Percentiles rank a stretch among this genome's conserved stretches.
Conservation (phyloP, 371 early-diverging fungal species). For the Mortierella sp. region DNA sequence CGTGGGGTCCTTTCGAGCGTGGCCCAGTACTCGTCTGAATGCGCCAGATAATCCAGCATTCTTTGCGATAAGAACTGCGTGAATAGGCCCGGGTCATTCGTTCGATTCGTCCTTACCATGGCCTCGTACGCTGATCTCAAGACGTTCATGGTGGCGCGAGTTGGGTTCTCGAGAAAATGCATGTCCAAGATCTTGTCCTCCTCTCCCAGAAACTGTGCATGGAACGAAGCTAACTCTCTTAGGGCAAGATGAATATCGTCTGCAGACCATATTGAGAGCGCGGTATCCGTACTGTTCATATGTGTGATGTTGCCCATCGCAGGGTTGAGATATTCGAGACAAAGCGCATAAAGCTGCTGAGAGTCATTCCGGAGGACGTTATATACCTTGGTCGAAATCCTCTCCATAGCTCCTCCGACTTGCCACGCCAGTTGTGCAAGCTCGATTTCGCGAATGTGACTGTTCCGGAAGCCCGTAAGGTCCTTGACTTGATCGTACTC, state of each 20-base stretch:
- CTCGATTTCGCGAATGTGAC: conserved; percentile 53
- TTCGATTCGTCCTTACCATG: conserved; percentile 38
- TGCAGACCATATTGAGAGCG: conserved; percentile 28
- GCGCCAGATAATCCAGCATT: conserved; percentile 31
- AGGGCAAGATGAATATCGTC: conserved; percentile 40
- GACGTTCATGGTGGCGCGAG: conserved; percentile 33
- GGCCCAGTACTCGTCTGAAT: conserved; percentile 47
- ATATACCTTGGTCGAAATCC: conserved; percentile 54
- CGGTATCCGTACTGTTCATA: conserved; percentile 46
- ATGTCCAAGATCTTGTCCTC: conserved; percentile 25
- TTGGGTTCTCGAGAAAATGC: conserved; percentile 48
- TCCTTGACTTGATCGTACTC: conserved; percentile 53
- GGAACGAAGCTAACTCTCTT: conserved; percentile 41
- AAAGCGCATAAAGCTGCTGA: conserved; percentile 52
- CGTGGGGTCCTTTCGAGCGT: conserved; percentile 38
- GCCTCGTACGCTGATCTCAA: conserved; percentile 43
- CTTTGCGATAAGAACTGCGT: conserved; percentile 19
- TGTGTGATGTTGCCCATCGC: conserved; percentile 33
- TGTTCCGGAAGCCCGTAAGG: conserved; percentile 49
- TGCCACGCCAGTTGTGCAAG: conserved; percentile 47
- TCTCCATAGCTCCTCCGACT: conserved; percentile 47
- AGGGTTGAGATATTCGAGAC: conserved; percentile 50
- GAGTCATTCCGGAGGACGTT: conserved; percentile 48
- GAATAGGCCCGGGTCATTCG: conserved; percentile 33
- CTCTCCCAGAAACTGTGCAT: conserved; percentile 49